Evolutionary conservation across 805 yeast genomes (phyloP).

Genomic region (Candida sithepensis): DNA sequence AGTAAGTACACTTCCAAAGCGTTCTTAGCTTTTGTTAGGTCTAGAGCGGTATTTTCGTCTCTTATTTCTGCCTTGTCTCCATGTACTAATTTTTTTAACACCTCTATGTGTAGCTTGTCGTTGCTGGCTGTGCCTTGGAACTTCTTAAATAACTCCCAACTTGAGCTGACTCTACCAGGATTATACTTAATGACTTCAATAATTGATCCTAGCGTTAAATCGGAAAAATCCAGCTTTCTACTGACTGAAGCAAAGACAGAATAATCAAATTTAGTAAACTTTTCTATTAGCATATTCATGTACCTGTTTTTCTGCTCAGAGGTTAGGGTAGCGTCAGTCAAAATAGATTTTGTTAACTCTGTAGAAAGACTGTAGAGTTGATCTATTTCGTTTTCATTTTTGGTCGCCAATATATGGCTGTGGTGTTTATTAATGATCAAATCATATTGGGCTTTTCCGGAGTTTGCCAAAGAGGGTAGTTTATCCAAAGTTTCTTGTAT

Average conservation of each 20-base stretch:
- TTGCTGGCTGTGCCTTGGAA: neutral
- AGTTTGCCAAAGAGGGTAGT: neutral
- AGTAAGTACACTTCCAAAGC: conserved; percentile 13
- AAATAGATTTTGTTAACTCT: neutral
- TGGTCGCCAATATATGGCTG: neutral
- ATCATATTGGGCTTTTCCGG: neutral
- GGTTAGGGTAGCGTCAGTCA: conserved; percentile 5
- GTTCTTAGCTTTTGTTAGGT: conserved; percentile 8
- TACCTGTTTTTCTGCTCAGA: conserved; percentile 12
- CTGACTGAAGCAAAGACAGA: conserved; percentile 21
- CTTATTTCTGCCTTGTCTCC: conserved; percentile 23
- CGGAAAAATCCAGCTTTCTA: conserved; percentile 4
- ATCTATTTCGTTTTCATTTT: conserved; percentile 1
- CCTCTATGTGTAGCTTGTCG: conserved; percentile 11
- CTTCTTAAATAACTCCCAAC: conserved; percentile 29
- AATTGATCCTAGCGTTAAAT: conserved; percentile 14
- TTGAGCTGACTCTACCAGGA: conserved; percentile 34
- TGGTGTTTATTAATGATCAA: conserved; percentile 2
- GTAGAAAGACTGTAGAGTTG: conserved; percentile 1
- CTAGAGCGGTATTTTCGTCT: conserved; percentile 18
- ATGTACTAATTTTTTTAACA: conserved; percentile 18
- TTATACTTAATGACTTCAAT: conserved; percentile 29
- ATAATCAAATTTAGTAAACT: conserved; percentile 25
- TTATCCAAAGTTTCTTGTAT: neutral
- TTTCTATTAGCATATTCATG: conserved; percentile 23